Percentiles rank a stretch among this genome's conserved stretches.
Conservation (phyloP, 2,329 filamentous ascomycete genomes). For the Botryotinia calthae region DNA sequence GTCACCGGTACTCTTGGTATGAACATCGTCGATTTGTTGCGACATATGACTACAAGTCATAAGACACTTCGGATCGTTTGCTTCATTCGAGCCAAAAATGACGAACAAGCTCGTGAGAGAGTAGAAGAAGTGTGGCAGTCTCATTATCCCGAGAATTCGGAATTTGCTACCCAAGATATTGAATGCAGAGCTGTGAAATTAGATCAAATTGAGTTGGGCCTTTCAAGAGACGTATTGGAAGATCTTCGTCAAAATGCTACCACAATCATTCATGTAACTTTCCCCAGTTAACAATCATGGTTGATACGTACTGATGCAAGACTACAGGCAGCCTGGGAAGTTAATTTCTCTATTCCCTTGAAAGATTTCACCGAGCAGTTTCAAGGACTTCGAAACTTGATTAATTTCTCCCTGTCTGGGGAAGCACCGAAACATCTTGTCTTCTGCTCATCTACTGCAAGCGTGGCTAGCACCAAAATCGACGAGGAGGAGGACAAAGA, state of each 20-base stretch:
- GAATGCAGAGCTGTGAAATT: conserved; percentile 45
- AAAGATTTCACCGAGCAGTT: conserved; percentile 56
- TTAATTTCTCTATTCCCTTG: conserved; percentile 60
- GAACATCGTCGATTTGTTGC: conserved; percentile 44
- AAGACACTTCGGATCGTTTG: conserved; percentile 44
- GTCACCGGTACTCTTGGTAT: conserved; percentile 52
- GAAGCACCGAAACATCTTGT: conserved; percentile 38
- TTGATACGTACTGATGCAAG: background rate
- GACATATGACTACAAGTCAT: conserved; percentile 42
- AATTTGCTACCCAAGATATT: conserved; percentile 19
- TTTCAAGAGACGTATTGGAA: conserved; percentile 42
- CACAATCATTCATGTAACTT: conserved; percentile 54
- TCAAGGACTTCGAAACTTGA: conserved; percentile 47
- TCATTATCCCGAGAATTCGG: conserved; percentile 24
- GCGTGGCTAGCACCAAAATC: conserved; percentile 38
- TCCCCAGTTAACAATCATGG: background rate
- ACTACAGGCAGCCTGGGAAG: conserved; percentile 53
- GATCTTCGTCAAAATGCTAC: conserved; percentile 24
- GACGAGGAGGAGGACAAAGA: background rate
- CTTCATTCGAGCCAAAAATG: conserved; percentile 50
- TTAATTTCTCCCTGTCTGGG: conserved; percentile 44
- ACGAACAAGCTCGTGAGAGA: conserved; percentile 44
- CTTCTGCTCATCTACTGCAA: conserved; percentile 54
- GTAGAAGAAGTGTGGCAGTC: conserved; percentile 45
- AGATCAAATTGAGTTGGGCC: conserved; percentile 47